phyloP scores from a whole-genome alignment of 2,329 filamentous ascomycete species.

The Colletotrichum orchidophilum region DNA sequence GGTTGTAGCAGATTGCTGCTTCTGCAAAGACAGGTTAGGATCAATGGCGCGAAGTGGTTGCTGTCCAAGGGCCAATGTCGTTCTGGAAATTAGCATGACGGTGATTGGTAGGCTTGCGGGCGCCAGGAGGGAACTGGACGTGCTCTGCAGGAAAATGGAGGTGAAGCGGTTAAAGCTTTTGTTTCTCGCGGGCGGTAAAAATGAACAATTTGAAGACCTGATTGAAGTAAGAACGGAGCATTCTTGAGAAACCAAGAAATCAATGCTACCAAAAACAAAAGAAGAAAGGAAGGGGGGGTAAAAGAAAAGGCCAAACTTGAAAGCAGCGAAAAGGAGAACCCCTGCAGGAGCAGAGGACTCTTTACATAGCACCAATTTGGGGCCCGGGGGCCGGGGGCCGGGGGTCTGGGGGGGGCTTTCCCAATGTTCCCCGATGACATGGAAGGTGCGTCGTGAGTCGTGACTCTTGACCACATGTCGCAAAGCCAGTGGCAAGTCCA shows the following conservation, averaged over 20 bases:
- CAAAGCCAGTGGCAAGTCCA: neutral
- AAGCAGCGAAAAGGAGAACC: conserved; percentile 15
- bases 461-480: neutral
- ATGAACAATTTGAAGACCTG: neutral
- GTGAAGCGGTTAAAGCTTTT: neutral
- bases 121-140: neutral
- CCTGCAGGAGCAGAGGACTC: conserved; percentile 2
- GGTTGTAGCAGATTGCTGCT: neutral
- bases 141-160: neutral
- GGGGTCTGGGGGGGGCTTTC: neutral
- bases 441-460: neutral
- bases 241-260: neutral
- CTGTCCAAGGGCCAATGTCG: neutral
- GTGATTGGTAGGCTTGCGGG: neutral
- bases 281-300: neutral
- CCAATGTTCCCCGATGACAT: neutral
- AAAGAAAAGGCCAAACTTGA: neutral
- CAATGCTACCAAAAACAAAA: neutral
- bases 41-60: neutral
- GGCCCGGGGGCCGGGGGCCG: too few species aligned
- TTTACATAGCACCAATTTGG: neutral
- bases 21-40: neutral
- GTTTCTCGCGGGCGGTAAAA: neutral
- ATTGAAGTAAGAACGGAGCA: neutral
- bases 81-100: neutral